Evolutionary conservation across 164 flowering plant genomes (phyloP).

Genomic region (Chimonanthus salicifolius): DNA sequence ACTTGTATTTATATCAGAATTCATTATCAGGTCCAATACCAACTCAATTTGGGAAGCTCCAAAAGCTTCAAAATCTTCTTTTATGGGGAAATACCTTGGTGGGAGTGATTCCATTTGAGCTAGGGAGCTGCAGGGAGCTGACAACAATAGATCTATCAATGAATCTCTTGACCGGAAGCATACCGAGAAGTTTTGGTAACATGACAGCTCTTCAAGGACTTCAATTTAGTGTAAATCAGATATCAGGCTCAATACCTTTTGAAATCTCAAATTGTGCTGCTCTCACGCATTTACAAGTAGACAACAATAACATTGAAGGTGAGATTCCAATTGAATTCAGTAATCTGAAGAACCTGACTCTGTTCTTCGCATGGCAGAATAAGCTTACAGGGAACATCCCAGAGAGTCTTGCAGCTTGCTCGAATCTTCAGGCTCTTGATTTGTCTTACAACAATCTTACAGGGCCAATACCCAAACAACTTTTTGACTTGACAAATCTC

Average conservation of each 20-base stretch:
- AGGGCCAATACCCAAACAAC: constrained; percentile 60
- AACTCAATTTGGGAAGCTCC: constrained; percentile 38
- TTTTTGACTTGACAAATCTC: constrained; percentile 66
- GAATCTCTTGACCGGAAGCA: constrained; percentile 65
- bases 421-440: constrained; percentile 79
- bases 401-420: constrained; percentile 53
- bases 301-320: constrained; percentile 76
- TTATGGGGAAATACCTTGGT: constrained; percentile 89
- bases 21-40: constrained; percentile 81
- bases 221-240: constrained; percentile 69
- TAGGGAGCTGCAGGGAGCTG: constrained; percentile 66
- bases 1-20: constrained; percentile 78
- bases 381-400: constrained; percentile 72
- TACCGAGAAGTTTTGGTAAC: constrained; percentile 62
- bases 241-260: constrained; percentile 66
- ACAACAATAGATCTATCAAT: constrained; percentile 62
- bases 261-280: constrained; percentile 56
- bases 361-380: constrained; percentile 88
- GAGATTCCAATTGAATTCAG: constrained; percentile 67
- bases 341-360: constrained; percentile 48
- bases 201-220: constrained; percentile 58
- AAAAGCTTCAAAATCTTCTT: constrained; percentile 56
- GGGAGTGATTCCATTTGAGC: constrained; percentile 74
- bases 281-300: constrained; percentile 66
- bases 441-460: constrained; percentile 66